Percentiles rank a stretch among this genome's conserved stretches.
Evolutionary conservation across 2,329 filamentous ascomycete genomes (phyloP).

Genomic region (Emergomyces orientalis): DNA sequence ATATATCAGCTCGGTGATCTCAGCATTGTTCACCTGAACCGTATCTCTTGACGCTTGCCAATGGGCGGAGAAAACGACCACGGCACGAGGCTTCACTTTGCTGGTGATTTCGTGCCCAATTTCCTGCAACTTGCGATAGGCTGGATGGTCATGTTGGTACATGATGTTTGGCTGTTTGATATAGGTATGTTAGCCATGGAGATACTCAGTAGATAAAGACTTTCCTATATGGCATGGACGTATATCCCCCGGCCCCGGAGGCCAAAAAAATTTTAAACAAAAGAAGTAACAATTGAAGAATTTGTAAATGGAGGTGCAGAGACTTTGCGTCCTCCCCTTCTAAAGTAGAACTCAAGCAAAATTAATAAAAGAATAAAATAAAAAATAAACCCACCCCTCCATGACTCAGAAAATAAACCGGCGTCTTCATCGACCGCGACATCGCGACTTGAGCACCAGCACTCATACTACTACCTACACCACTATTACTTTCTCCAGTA

Average conservation of each 20-base stretch:
- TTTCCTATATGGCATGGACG: no score
- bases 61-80: constrained; percentile 69
- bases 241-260: no score
- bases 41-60: constrained; percentile 53
- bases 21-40: constrained; percentile 58
- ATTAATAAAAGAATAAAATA: neutral
- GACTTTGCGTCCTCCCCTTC: no score
- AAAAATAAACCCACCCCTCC: constrained; percentile 31
- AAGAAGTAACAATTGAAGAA: no score
- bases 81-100: constrained; percentile 59
- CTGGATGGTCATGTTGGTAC: constrained; percentile 59
- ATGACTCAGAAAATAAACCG: constrained; percentile 46
- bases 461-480: neutral
- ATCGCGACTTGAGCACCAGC: neutral
- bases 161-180: constrained; percentile 49
- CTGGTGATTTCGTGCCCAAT: constrained; percentile 63
- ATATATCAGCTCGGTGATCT: constrained; percentile 58
- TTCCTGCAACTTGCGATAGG: constrained; percentile 52
- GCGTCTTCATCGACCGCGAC: constrained; percentile 28
- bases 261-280: no score
- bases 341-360: no score
- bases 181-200: neutral
- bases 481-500: neutral
- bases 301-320: no score
- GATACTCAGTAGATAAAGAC: neutral